A percentile compares a stretch with the other conserved stretches of the same genome.
Evolutionary conservation across 1,284 basidiomycete species (phyloP).

Genomic region (Stygiomarasmius scandens): DNA sequence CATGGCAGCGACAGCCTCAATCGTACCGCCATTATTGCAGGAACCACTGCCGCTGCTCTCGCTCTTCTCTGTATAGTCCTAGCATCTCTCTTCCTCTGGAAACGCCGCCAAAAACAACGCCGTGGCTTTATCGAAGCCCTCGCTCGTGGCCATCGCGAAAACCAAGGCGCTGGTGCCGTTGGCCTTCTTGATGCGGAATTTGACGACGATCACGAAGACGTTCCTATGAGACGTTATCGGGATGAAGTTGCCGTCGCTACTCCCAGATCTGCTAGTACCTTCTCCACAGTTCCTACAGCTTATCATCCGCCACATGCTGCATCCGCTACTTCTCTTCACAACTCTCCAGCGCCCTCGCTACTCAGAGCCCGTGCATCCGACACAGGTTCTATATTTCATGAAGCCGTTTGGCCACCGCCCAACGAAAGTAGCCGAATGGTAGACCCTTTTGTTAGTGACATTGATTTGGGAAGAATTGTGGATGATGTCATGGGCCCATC

Average conservation of each 20-base stretch:
- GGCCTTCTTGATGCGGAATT: conserved; percentile 26
- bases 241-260: conserved; percentile 14
- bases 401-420: conserved; percentile 53
- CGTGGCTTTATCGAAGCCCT: conserved; percentile 38
- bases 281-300: conserved; percentile 7
- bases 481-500: conserved; percentile 55
- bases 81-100: conserved; percentile 42
- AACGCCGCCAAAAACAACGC: conserved; percentile 43
- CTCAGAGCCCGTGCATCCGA: conserved; percentile 45
- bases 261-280: conserved; percentile 15
- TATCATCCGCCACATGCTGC: too few species aligned
- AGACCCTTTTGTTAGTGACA: conserved; percentile 44
- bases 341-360: conserved; percentile 32
- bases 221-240: conserved; percentile 28
- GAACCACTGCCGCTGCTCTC: conserved; percentile 43
- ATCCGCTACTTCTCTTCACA: conserved; percentile 8
- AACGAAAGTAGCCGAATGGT: conserved; percentile 39
- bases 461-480: conserved; percentile 47
- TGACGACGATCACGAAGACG: conserved; percentile 31
- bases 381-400: conserved; percentile 52
- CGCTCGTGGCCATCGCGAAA: conserved; percentile 36
- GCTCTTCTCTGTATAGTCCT: conserved; percentile 38
- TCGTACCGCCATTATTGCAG: conserved; percentile 48
- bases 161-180: conserved; percentile 43
- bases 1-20: conserved; percentile 6